Base-by-base conservation (phyloP, 2,329 filamentous ascomycete genomes). In the Drechslera avenae region DNA sequence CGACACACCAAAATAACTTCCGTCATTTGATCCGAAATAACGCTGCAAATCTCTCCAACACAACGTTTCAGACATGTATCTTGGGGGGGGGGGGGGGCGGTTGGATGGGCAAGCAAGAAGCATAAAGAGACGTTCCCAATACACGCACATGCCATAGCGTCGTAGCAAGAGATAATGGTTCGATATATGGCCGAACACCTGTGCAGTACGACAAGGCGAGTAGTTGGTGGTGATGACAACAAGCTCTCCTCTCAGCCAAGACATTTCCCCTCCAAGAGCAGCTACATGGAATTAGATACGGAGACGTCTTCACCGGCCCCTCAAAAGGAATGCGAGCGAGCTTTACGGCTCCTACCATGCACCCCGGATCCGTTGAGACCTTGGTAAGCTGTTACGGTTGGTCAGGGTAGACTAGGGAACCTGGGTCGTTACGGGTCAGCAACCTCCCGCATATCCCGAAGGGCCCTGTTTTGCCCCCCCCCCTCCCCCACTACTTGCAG, bases 361-460 rank as follows among this genome's bases (percentile, higher is more conserved):
- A 58, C 54, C 52, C 54, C 57, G 52, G 57, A 56, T 56, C 50
- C 54, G 47, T 59, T 56, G 56, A 61, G 56, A 44, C 40, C 26
- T 39, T 31, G 39, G 40, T 50, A 4, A 12, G 18, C 19, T 21
- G 18, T 39, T 31, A 28, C 26, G 31, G 46, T 49, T 51, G 55
- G 45, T 19, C 44, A 45, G 32, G 4, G 19, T 18, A 18, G 31
- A 41, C 32, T 41, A 30, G 35, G 19, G 18, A 28, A 33, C 41
- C 33, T 46, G 52, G 34, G 32, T 46, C 32, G 17, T 9, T 43
- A 37, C 50, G 43, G 52, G 36, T 49, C 34, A 47, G 49, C 47
- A 39, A 52, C 50, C 39, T 17, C 19, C 45, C 21, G 31, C 50
- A 43, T 36, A 26, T 40, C 36, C 32, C 26, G 37, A 47, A 47